Evolutionary conservation across 2,329 filamentous ascomycete genomes (phyloP).

Genomic region (Aspergillus sp.): DNA sequence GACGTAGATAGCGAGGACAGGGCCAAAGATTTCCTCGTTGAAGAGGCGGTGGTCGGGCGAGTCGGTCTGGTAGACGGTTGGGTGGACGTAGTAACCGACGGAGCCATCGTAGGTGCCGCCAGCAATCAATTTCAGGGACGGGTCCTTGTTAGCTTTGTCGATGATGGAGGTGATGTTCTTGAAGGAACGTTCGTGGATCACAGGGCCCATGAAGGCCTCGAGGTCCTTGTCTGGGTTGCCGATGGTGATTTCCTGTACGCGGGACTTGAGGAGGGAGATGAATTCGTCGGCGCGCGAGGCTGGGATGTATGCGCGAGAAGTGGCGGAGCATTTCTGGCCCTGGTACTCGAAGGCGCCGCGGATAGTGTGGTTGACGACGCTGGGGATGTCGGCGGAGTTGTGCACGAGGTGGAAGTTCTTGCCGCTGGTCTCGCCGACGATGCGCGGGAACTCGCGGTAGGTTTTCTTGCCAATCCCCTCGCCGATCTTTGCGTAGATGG

Average conservation of each 20-base stretch:
- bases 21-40: constrained; percentile 78
- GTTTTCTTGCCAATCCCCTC: constrained; percentile 76
- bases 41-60: constrained; percentile 74
- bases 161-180: constrained; percentile 76
- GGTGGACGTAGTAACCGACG: constrained; percentile 80
- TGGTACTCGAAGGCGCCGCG: constrained; percentile 89
- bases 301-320: constrained; percentile 76
- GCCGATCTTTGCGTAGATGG: constrained; percentile 83
- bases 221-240: constrained; percentile 63
- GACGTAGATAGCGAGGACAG: constrained; percentile 70
- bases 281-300: constrained; percentile 73
- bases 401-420: constrained; percentile 93
- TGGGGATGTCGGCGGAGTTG: constrained; percentile 71
- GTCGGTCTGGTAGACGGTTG: constrained; percentile 75
- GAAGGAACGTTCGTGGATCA: constrained; percentile 81
- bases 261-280: constrained; percentile 63
- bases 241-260: constrained; percentile 60
- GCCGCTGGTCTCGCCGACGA: constrained; percentile 87
- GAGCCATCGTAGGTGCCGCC: constrained; percentile 76
- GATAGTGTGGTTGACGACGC: constrained; percentile 77
- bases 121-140: constrained; percentile 68
- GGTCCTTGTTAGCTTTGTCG: constrained; percentile 73
- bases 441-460: constrained; percentile 81
- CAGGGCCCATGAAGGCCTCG: constrained; percentile 78
- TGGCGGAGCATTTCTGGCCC: constrained; percentile 88